Base-by-base conservation (phyloP, 2,329 filamentous ascomycete species). In the Aspergillus aculeatinus region DNA sequence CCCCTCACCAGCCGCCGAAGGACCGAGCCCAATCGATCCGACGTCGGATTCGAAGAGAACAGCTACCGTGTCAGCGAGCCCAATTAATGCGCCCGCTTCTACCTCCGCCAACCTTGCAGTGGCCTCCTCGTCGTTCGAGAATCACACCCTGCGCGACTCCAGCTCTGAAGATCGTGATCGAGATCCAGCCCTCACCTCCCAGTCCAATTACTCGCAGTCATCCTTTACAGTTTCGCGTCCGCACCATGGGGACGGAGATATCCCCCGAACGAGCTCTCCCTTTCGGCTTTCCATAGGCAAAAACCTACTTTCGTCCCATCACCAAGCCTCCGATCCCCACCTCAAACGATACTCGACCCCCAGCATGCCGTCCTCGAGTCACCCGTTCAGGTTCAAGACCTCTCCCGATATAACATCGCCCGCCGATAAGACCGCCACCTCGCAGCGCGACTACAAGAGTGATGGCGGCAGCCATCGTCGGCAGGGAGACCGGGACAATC, bases 281-380 rank as follows among this genome's bases (percentile, higher is more conserved):
- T 77, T 76, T 61, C 70, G 71, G 48, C 66, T 70, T 21, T 72
- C 73, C 2, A 72, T 76, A 58, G 73, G 72, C 9, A 76, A 73
- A 59, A 66, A 67, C n/a, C 44, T 66, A 12, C 61, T 69, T 33
- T 68, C 59, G 50, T 39, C 69, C 1, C 67, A 69, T 58, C 57
- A 63, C 16, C 64, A 66, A 48, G 50, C 67, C 10, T 54, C 60
- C 2, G 73, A 74, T 6, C 59, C 57, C 27, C 68, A 70, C 11
- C 55, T 51, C 29, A 76, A 72, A 60, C 65, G 67, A 21, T 71
- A 68, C 16, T 67, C 67, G n/a, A 70, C 67, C n/a, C 63, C 64
- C 19, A 68, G 55, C 7, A 61, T 69, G 51, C 62, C 67, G 9
- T 64, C 67, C 9, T 60, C 62, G 5, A 65, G 66, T 25, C 66